These are phyloP conservation scores for Benincasa hispida DNA, from an alignment of 306 rosid species.

Conservation along the genomic window DNA sequence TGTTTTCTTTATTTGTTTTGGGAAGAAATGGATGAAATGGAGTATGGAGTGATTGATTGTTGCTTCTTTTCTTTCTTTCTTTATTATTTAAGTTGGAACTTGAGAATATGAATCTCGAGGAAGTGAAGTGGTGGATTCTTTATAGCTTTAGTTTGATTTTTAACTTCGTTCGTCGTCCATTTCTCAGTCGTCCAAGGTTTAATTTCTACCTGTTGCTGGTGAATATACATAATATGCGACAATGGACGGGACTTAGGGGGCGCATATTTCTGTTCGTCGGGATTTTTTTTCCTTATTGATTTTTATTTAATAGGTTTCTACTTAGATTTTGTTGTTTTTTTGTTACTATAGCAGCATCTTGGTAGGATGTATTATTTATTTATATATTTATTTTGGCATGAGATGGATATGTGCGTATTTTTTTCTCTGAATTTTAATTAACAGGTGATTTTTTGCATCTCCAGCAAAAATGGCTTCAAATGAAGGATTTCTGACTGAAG, in stretches of 20 bases:
- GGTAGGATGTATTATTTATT: neutral
- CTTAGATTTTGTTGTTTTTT: neutral
- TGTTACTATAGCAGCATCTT: neutral
- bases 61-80: neutral
- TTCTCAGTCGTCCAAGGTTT: neutral
- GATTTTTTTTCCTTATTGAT: neutral
- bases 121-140: neutral
- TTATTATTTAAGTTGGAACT: neutral
- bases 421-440: neutral
- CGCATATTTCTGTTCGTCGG: neutral
- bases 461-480: slow-evolving; percentile 52
- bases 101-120: neutral
- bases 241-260: neutral
- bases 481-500: slow-evolving; percentile 85
- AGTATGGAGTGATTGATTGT: neutral
- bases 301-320: neutral
- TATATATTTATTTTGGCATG: neutral
- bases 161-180: neutral
- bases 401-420: too few relatives aligned
- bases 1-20: neutral
- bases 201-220: neutral
- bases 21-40: neutral
- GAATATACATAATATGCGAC: neutral
- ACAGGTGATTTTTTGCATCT: neutral
- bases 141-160: neutral